A percentile compares a stretch with the other conserved stretches of the same genome.
phyloP scores from a whole-genome alignment of 2,329 filamentous ascomycete genomes.

The Talaromyces piceae region DNA sequence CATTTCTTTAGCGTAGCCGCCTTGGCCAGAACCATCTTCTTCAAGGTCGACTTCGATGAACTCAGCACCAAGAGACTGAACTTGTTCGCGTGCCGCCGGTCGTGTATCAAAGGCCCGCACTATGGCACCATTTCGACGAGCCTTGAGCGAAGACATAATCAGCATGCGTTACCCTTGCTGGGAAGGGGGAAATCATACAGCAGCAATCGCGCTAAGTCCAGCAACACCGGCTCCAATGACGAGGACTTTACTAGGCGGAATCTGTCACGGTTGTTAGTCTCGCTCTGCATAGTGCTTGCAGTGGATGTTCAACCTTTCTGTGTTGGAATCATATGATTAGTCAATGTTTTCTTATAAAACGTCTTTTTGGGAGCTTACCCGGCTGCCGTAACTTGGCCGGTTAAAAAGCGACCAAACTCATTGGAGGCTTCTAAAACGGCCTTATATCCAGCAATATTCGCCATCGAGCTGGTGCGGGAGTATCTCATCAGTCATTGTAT shows the following conservation, averaged over 20 bases:
- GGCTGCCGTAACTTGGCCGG: slow-evolving; percentile 82
- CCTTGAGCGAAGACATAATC: slow-evolving; percentile 33
- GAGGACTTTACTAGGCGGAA: slow-evolving; percentile 81
- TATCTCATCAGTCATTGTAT: slow-evolving; percentile 2
- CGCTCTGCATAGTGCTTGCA: neutral
- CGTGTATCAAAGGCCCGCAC: slow-evolving; percentile 89
- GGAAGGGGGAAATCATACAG: slow-evolving; percentile 37
- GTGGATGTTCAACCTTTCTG: slow-evolving; percentile 18
- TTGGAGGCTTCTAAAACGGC: slow-evolving; percentile 85
- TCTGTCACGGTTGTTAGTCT: slow-evolving; percentile 43
- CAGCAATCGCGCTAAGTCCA: slow-evolving; percentile 79
- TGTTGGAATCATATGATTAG: slow-evolving; percentile 6
- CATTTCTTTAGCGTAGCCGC: slow-evolving; percentile 90
- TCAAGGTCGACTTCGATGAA: slow-evolving; percentile 80
- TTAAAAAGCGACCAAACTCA: slow-evolving; percentile 79
- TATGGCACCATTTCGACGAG: slow-evolving; percentile 77
- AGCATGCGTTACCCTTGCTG: neutral
- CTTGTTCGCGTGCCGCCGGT: slow-evolving; percentile 78
- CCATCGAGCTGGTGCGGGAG: slow-evolving; percentile 62
- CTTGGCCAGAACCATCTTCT: slow-evolving; percentile 76
- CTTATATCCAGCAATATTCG: slow-evolving; percentile 90
- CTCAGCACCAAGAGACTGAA: slow-evolving; percentile 82
- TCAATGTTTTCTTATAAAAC: neutral
- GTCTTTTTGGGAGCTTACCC: slow-evolving; percentile 42
- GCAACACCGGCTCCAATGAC: slow-evolving; percentile 88